Evolutionary conservation across 108 stramenopile genomes (phyloP), one percentile per base, ranked within the genome.

Genomic region (Skeletonema tropicum): DNA sequence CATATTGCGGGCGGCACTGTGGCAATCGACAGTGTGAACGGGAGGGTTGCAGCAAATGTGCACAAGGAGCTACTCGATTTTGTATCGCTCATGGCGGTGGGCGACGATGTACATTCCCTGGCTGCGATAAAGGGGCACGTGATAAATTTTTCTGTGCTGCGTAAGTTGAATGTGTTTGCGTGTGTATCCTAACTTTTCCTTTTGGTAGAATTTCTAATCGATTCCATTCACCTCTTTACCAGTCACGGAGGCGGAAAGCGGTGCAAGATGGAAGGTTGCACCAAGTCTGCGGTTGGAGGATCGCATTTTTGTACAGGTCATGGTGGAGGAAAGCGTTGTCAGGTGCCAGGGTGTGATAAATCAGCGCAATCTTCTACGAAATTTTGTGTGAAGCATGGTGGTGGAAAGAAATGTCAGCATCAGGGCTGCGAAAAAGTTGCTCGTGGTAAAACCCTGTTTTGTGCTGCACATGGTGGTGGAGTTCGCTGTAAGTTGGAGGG

Each of bases 11-110:
- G 8, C 67, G 57, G 17, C 95, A 96, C 70, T 89, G 88, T 57
- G 96, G 96, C 6, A 94, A 85, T 80, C 87, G 96, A 33, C 94
- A 97, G n/a, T 98, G 98, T 75, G 91, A 97, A 79, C 77, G 95
- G 35, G 94, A 83, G 23, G 96, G 92, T 6, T 97, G 96, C 72
- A 64, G 68, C 12, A 94, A 94, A 68, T 94, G 91, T 63, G 96
- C 96, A 11, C 94, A 97, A 75, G 96, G 94, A 49, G 94, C 88
- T 26, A 94, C 97, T n/a, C 79, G 96, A 23, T 97, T 95, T 74
- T 99, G 98, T 80, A 98, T 99, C 76, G 97, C 96, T 12, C 98
- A 99, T 78, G 98, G 98, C 12, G 98, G 98, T 36, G 98, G 98
- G 13, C 90, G 96, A 49, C 79, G 98, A 63, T 99, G 98, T 70